These are phyloP conservation scores for Xerocomellus chrysenteron DNA, from an alignment of 768 basidiomycete species.

Conservation along the genomic window DNA sequence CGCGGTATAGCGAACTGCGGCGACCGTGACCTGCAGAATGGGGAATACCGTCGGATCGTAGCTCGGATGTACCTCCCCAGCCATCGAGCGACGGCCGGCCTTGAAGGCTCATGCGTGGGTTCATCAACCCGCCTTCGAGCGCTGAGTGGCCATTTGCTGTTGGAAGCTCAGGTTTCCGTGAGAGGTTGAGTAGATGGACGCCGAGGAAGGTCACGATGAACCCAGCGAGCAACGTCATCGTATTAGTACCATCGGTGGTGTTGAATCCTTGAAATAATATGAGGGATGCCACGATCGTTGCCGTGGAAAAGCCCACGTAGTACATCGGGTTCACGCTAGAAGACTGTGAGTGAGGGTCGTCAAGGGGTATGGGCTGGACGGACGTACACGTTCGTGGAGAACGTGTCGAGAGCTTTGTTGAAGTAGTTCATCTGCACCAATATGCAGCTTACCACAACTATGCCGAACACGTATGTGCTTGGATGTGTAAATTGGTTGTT, in stretches of 20 bases:
- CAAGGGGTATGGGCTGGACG: neutral
- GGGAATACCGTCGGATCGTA: constrained; percentile 26
- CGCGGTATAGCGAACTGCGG: constrained; percentile 62
- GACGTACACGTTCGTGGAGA: constrained; percentile 95
- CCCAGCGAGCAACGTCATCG: constrained; percentile 83
- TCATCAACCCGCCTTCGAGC: constrained; percentile 66
- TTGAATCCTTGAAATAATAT: constrained; percentile 98
- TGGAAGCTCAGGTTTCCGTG: constrained; percentile 54
- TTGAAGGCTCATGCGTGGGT: constrained; percentile 78
- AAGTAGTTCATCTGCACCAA: constrained; percentile 94
- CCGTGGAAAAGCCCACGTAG: constrained; percentile 94
- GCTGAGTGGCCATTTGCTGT: constrained; percentile 48
- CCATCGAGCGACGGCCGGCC: constrained; percentile 81
- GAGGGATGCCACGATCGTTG: constrained; percentile 89
- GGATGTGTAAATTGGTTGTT: constrained; percentile 94
- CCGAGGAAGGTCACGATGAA: constrained; percentile 94
- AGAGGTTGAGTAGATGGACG: constrained; percentile 90
- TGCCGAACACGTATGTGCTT: constrained; percentile 94
- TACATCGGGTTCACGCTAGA: constrained; percentile 94
- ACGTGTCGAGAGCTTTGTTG: constrained; percentile 96
- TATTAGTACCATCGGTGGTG: constrained; percentile 78
- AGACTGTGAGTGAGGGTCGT: neutral
- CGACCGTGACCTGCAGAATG: constrained; percentile 54
- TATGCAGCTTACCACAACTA: constrained; percentile 81
- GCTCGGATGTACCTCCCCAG: constrained; percentile 49